Evolutionary conservation across 2,329 filamentous ascomycete genomes (phyloP).

Genomic region (Ophiocordyceps camponoti-leonardi): DNA sequence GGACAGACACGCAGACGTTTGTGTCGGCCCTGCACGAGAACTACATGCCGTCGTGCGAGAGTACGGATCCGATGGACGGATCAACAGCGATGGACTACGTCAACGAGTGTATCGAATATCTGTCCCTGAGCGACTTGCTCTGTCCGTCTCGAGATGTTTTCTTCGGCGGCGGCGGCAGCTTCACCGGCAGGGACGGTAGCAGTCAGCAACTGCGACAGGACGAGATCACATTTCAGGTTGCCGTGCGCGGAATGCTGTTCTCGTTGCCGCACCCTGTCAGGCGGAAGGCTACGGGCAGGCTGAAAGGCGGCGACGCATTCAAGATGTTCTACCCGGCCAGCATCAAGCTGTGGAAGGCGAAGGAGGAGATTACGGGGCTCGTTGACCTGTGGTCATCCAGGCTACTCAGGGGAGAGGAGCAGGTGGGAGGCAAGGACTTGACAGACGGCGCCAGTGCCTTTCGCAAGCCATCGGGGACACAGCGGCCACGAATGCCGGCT

Average conservation of each 20-base stretch:
- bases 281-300: slow-evolving; percentile 31
- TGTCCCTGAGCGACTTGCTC: slow-evolving; percentile 80
- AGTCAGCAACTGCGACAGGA: slow-evolving; percentile 74
- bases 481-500: slow-evolving; percentile 15
- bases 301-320: slow-evolving; percentile 42
- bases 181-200: slow-evolving; percentile 35
- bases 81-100: slow-evolving; percentile 57
- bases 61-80: slow-evolving; percentile 27
- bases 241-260: slow-evolving; percentile 73
- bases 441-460: slow-evolving; percentile 32
- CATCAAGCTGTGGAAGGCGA: slow-evolving; percentile 65
- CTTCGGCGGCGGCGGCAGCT: slow-evolving; percentile 43
- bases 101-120: slow-evolving; percentile 67
- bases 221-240: slow-evolving; percentile 85
- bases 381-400: slow-evolving; percentile 52
- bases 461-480: slow-evolving; percentile 21
- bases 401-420: slow-evolving; percentile 36
- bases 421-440: slow-evolving; percentile 17
- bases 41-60: slow-evolving; percentile 69
- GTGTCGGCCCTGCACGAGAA: slow-evolving; percentile 87
- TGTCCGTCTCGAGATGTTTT: slow-evolving; percentile 54
- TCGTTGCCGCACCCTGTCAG: slow-evolving; percentile 75
- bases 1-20: slow-evolving; percentile 82
- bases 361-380: slow-evolving; percentile 63
- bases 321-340: slow-evolving; percentile 89